Evolutionary conservation across 129 eudicot species (phyloP), one percentile per base, ranked within the genome.

Genomic region (Lactuca sativa): DNA sequence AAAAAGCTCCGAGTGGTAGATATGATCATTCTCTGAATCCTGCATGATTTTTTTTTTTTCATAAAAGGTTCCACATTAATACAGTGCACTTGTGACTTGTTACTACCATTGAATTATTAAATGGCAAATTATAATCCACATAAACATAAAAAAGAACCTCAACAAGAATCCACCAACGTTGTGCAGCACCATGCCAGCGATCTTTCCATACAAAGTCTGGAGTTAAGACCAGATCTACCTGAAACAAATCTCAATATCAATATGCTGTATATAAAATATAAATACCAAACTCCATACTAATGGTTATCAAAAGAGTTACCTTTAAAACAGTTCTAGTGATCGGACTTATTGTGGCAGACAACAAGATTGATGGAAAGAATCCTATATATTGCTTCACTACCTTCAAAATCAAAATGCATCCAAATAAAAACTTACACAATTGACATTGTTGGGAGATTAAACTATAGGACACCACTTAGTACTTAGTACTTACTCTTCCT

Each of bases 11-110:
- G 97, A 90, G 66, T 93, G 99, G 74, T 93, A 93, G 62, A 93
- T 90, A 72, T 93, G 99, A 77, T 93, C 99, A 77, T 93, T 93
- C 71, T 89, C 99, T 9, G 99, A 90, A 82, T 93, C 99, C 99
- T 93, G 75, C 62, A 71, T 56, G 30, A 59, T 41, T 31, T 65
- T 18, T 33, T 40, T 4, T 43, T 44, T 44, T 33, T 71, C 53
- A 71, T 81, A 58, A 74, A 66, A 66, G 30, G 48, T 66, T 66
- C 36, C 43, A 9, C 3, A 44, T 3, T 10, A 47, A 47, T 47
- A 47, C 15, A 49, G 25, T 49, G 60, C 69, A 60, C 60, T 16
- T 40, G 47, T 44, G 30, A 25, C 30, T 44, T 47, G 52, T 43
- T 9, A 47, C 52, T 47, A 10, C 15, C 15, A 47, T 47, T 47